These are phyloP conservation scores for Oenanthe sinensis DNA, from an alignment of 129 eudicot species.

Conservation along the genomic window DNA sequence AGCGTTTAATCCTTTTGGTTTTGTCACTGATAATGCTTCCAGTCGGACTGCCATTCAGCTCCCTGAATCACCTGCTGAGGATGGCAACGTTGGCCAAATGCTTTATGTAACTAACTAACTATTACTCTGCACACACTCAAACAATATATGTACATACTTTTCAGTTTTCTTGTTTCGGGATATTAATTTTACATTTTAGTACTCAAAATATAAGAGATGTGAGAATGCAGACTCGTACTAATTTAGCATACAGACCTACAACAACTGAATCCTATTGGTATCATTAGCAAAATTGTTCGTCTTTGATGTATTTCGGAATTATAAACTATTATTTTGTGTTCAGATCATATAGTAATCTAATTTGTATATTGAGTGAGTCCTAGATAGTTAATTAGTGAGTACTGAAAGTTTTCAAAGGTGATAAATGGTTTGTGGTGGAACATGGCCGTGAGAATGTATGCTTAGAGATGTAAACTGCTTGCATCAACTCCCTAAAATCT, in stretches of 20 bases:
- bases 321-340: no score
- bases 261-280: not conserved
- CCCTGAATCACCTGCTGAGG: slow-evolving; percentile 85
- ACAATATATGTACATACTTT: not conserved
- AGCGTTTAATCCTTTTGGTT: slow-evolving; percentile 88
- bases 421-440: no score
- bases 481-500: not conserved
- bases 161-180: not conserved
- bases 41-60: slow-evolving; percentile 94
- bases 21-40: slow-evolving; percentile 90
- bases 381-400: no score
- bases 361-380: not conserved
- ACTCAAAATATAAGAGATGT: no score
- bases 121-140: not conserved
- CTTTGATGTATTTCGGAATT: not conserved
- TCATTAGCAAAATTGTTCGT: not conserved
- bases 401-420: no score
- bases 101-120: slow-evolving; percentile 39
- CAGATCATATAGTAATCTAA: not conserved
- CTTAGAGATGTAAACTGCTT: not conserved
- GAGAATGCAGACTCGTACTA: no score
- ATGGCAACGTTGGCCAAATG: slow-evolving; percentile 97
- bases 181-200: not conserved
- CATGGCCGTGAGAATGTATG: not conserved
- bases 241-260: not conserved